Evolutionary conservation across 2,329 filamentous ascomycete species (phyloP).

Genomic region (Ophiocordyceps camponoti-rufipedis): DNA sequence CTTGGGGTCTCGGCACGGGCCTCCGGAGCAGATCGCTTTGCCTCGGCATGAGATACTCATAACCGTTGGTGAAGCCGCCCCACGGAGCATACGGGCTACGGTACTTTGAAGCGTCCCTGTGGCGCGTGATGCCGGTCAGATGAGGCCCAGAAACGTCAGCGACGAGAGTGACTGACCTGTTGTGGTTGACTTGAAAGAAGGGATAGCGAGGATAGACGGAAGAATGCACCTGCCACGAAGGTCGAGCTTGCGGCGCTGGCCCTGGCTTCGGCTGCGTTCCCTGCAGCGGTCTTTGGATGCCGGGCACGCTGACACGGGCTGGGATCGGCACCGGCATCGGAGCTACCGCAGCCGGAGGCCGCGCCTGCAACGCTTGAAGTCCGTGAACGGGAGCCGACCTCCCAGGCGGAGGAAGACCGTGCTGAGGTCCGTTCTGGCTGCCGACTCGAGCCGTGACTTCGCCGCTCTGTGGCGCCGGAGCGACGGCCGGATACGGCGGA

Average conservation of each 20-base stretch:
- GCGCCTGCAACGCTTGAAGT: neutral
- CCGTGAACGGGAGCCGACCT: neutral
- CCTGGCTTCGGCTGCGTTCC: neutral
- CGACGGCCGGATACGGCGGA: constrained; percentile 2
- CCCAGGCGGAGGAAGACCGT: neutral
- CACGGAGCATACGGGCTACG: constrained; percentile 38
- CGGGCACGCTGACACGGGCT: neutral
- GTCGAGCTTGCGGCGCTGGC: constrained; percentile 9
- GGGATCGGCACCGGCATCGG: neutral
- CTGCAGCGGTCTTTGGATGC: neutral
- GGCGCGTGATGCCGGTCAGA: constrained; percentile 5
- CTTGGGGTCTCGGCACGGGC: constrained; percentile 3
- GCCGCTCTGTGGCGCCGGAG: neutral
- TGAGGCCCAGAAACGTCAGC: neutral
- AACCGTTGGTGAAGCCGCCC: constrained; percentile 43
- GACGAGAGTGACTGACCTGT: constrained; percentile 22
- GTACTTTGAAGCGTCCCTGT: constrained; percentile 35
- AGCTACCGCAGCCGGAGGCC: neutral
- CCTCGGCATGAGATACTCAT: constrained; percentile 26
- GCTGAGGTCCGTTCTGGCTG: neutral
- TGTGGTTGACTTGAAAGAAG: constrained; percentile 42
- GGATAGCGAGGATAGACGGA: constrained; percentile 33
- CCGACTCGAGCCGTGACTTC: constrained; percentile 8
- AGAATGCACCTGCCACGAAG: constrained; percentile 15
- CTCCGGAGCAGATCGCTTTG: constrained; percentile 12